Evolutionary conservation across 495 filamentous ascomycete genomes (phyloP).

Genomic region (Penicillium herquei): DNA sequence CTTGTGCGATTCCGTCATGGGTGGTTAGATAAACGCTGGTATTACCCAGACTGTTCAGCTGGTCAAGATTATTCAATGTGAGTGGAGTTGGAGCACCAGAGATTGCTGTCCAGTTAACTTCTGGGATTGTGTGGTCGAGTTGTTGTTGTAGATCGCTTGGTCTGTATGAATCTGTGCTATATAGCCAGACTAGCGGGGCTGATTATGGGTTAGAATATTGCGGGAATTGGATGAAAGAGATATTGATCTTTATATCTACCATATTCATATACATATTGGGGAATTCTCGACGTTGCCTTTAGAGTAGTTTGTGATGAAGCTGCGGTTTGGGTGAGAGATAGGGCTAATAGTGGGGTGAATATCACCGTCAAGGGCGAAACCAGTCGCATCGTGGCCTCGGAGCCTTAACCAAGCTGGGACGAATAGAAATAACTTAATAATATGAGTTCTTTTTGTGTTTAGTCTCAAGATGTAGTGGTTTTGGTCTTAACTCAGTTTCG

Average conservation of each 20-base stretch:
- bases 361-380: too few species aligned
- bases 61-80: slow-evolving; percentile 55
- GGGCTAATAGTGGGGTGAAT: too few species aligned
- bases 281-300: too few species aligned
- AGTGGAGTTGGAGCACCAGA: slow-evolving; percentile 40
- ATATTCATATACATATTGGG: slow-evolving; percentile 27
- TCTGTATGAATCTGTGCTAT: slow-evolving; percentile 55
- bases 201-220: neutral
- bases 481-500: too few species aligned
- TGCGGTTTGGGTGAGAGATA: too few species aligned
- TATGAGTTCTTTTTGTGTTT: too few species aligned
- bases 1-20: slow-evolving; percentile 50
- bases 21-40: slow-evolving; percentile 59
- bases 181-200: slow-evolving; percentile 55
- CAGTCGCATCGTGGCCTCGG: too few species aligned
- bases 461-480: too few species aligned
- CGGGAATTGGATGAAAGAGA: too few species aligned
- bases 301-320: too few species aligned
- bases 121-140: slow-evolving; percentile 52
- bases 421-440: too few species aligned
- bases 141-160: slow-evolving; percentile 60
- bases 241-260: slow-evolving; percentile 7
- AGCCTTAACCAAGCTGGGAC: too few species aligned
- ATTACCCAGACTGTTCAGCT: slow-evolving; percentile 49
- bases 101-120: slow-evolving; percentile 51